phyloP scores from a whole-genome alignment of 2,329 filamentous ascomycete species.

The Fusarium brevicatenulatum region DNA sequence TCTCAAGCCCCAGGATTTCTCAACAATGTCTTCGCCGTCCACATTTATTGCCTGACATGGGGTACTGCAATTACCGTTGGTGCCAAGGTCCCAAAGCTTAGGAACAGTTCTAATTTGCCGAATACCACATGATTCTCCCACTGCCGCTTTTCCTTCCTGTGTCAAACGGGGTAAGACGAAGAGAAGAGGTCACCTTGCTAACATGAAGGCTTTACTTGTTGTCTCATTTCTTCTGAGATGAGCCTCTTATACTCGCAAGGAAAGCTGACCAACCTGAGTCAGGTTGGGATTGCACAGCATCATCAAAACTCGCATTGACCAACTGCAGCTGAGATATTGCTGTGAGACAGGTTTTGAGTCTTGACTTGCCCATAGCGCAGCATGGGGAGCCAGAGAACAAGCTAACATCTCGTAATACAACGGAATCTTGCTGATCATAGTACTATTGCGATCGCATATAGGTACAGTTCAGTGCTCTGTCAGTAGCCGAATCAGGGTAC shows the following conservation, averaged over 20 bases:
- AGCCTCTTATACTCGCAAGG: not conserved
- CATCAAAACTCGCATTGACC: not conserved
- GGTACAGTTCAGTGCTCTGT: conserved; percentile 9
- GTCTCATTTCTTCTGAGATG: not conserved
- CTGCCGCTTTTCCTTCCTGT: not conserved
- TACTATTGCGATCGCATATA: conserved; percentile 16
- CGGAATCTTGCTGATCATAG: conserved; percentile 23
- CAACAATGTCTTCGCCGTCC: conserved; percentile 5
- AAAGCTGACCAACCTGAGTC: not conserved
- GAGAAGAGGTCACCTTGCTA: not conserved
- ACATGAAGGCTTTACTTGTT: not conserved
- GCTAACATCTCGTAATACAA: conserved; percentile 21
- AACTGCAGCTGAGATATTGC: conserved; percentile 3
- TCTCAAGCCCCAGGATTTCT: not conserved
- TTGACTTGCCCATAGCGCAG: conserved; percentile 20
- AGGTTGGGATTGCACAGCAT: not conserved
- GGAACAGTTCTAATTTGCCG: not conserved
- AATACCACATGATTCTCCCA: not conserved
- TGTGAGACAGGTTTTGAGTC: conserved; percentile 18
- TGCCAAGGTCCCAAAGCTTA: conserved; percentile 6
- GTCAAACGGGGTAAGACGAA: not conserved
- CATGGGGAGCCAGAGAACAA: conserved; percentile 18
- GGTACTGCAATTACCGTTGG: conserved; percentile 34
- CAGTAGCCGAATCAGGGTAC: conserved; percentile 28
- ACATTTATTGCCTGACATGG: conserved; percentile 16